Base-by-base conservation (phyloP, 2,329 filamentous ascomycete species). In the Alternaria sp. region DNA sequence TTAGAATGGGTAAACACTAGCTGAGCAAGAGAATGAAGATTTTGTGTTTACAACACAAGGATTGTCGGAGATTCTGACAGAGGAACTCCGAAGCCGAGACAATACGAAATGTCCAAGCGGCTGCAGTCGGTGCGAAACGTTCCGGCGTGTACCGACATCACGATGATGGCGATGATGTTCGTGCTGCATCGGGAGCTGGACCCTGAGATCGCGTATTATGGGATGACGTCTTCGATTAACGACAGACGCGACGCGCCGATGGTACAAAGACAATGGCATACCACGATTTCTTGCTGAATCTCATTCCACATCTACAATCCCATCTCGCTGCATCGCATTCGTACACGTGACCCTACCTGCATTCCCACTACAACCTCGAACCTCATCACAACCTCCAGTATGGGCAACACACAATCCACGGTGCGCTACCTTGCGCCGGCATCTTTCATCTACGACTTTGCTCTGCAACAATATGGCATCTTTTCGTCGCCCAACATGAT, bases 401-500 rank as follows among this genome's bases (percentile, higher is more conserved):
- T 63, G 62, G 86, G 84, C 57, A 79, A 87, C 68, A 81, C 83
- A 32, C 82, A 86, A 61, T 85, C 81, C 52, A 87, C 85, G 1
- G 85, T 86, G 54, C 83, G 84, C 66, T 85, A 82, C 70, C 78
- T 88, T 17, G 86, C 86, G 32, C 86, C 87, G 0, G 73, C 82
- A 15, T 85, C 85, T 21, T 89, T 88, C 75, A 54, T 81, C 17
- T 84, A 85, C 74, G 85, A 89, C 77, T 88, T 89, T 69, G 84
- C 83, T 4, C 83, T 85, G 2, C 87, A 89, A 73, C 85, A 86
- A 72, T 88, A 89, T 76, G 87, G 86, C 73, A 84, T 89, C 75
- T 81, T 86, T 30, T 83, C 83, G 36, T 80, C 74, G 0, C 87
- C 87, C 0, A 88, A 85, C 65, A 89, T 89, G 87, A 84, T 87